Conservation (phyloP, 208 protist species). For the Leishmania turanica region DNA sequence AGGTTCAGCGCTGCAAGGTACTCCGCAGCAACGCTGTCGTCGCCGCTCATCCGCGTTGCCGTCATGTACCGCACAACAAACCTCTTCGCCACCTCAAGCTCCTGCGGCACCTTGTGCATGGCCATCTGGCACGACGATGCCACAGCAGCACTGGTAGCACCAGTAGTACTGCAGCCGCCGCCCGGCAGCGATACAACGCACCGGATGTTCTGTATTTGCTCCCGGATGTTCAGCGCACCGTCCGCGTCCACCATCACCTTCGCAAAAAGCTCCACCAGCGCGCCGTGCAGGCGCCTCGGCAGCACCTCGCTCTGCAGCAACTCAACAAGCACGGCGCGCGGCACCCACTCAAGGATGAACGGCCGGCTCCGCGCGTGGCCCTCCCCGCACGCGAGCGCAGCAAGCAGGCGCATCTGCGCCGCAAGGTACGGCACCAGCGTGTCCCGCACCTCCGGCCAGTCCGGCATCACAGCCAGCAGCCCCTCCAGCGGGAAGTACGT, state of each 20-base stretch:
- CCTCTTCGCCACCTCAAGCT: conserved; percentile 27
- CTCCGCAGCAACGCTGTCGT: conserved; percentile 28
- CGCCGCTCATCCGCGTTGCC: conserved; percentile 26
- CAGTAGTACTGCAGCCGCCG: not conserved
- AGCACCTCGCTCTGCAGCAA: conserved; percentile 27
- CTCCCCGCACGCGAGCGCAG: conserved; percentile 35
- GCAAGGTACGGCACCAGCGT: conserved; percentile 39
- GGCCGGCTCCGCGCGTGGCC: conserved; percentile 11
- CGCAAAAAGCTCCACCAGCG: conserved; percentile 42
- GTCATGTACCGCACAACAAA: conserved; percentile 33
- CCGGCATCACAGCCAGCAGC: conserved; percentile 21
- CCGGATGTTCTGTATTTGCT: conserved; percentile 41
- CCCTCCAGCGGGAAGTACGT: conserved; percentile 46
- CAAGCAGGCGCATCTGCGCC: conserved; percentile 37
- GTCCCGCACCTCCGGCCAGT: conserved; percentile 43
- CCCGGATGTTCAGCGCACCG: conserved; percentile 21
- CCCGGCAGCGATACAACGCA: conserved; percentile 23
- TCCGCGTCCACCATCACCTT: conserved; percentile 31
- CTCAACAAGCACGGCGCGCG: conserved; percentile 32
- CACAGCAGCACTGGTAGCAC: not conserved
- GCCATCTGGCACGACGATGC: conserved; percentile 15
- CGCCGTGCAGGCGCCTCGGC: conserved; percentile 35
- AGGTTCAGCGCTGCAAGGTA: conserved; percentile 40
- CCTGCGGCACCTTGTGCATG: conserved; percentile 13
- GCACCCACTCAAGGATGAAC: conserved; percentile 38